phyloP scores from a whole-genome alignment of 768 basidiomycete genomes.

The Boletus huronensis region DNA sequence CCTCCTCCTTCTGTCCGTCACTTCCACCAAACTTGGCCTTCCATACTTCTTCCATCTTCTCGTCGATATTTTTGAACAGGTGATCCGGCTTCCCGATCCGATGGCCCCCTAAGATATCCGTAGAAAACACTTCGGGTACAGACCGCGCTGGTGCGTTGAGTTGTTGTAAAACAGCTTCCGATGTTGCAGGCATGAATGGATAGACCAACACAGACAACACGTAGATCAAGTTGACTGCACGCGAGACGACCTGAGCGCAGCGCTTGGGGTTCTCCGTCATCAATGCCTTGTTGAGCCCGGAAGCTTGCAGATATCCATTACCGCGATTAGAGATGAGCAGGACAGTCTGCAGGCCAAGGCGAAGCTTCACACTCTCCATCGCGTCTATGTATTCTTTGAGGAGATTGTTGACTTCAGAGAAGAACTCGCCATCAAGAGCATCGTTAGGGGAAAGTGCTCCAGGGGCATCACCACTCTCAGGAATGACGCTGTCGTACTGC shows the following conservation, averaged over 20 bases:
- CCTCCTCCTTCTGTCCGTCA: conserved; percentile 40
- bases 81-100: conserved; percentile 81
- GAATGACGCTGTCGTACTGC: conserved; percentile 76
- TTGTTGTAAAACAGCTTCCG: conserved; percentile 75
- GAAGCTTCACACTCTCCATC: conserved; percentile 91
- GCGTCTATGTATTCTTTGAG: conserved; percentile 77
- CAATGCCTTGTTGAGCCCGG: conserved; percentile 86
- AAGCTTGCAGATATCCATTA: conserved; percentile 92
- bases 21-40: conserved; percentile 74
- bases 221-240: conserved; percentile 92
- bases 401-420: conserved; percentile 73
- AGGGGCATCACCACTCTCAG: conserved; percentile 68
- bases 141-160: conserved; percentile 85
- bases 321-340: conserved; percentile 89
- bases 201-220: conserved; percentile 78
- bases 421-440: conserved; percentile 66
- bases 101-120: conserved; percentile 87
- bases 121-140: conserved; percentile 67
- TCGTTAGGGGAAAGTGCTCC: conserved; percentile 71
- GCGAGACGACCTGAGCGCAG: conserved; percentile 86
- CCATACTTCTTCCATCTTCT: conserved; percentile 84
- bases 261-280: conserved; percentile 77
- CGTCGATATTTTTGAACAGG: conserved; percentile 92
- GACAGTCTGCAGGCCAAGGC: conserved; percentile 80
- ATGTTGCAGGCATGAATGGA: conserved; percentile 95